Percentiles rank a stretch among this genome's conserved stretches.
Evolutionary conservation across 495 filamentous ascomycete genomes (phyloP).

Genomic region (Podospora pseudopauciseta): DNA sequence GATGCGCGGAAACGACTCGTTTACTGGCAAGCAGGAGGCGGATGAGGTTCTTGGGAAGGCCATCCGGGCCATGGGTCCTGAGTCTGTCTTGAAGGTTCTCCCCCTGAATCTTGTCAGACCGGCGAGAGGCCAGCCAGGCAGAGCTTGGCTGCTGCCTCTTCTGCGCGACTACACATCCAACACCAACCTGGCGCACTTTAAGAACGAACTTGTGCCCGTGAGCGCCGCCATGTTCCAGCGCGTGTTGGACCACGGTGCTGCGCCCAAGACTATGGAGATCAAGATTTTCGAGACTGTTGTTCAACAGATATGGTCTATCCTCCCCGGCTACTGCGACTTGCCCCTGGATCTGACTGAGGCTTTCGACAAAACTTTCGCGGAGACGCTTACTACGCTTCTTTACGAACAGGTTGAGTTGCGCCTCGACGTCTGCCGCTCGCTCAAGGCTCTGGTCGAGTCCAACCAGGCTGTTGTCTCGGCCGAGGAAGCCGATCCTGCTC

Average conservation of each 20-base stretch:
- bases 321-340: slow-evolving; percentile 94
- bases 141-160: slow-evolving; percentile 92
- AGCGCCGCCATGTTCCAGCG: slow-evolving; percentile 87
- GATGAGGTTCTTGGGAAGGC: slow-evolving; percentile 85
- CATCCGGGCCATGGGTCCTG: slow-evolving; percentile 82
- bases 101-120: slow-evolving; percentile 81
- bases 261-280: slow-evolving; percentile 84
- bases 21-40: slow-evolving; percentile 91
- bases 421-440: slow-evolving; percentile 75
- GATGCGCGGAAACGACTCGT: slow-evolving; percentile 81
- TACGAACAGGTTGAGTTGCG: slow-evolving; percentile 89
- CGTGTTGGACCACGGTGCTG: slow-evolving; percentile 71
- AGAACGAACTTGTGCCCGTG: slow-evolving; percentile 75
- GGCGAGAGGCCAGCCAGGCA: slow-evolving; percentile 68
- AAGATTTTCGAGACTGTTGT: slow-evolving; percentile 98
- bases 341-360: slow-evolving; percentile 72
- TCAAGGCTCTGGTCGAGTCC: slow-evolving; percentile 85
- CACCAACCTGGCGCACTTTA: slow-evolving; percentile 82
- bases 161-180: slow-evolving; percentile 81
- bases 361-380: slow-evolving; percentile 88
- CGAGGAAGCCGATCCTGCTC: slow-evolving; percentile 60
- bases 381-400: slow-evolving; percentile 82
- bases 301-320: slow-evolving; percentile 87
- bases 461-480: slow-evolving; percentile 73
- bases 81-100: slow-evolving; percentile 70